A percentile compares a stretch with the other conserved stretches of the same genome.
Evolutionary conservation across 768 basidiomycete genomes (phyloP).

Genomic region (Chalciporus sphaerocephalus): DNA sequence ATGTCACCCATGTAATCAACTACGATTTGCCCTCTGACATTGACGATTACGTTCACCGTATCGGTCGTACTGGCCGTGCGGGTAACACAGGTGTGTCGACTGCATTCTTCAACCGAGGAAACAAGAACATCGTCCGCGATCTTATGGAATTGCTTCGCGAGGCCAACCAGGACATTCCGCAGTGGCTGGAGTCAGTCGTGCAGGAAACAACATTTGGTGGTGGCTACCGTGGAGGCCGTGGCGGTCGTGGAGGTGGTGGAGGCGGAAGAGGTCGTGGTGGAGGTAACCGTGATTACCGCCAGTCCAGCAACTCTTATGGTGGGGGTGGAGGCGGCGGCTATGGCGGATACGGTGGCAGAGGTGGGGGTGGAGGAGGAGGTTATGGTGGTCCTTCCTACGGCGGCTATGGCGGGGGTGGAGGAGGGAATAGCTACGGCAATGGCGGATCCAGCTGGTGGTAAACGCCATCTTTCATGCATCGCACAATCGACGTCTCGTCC

Average conservation of each 20-base stretch:
- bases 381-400: slow-evolving; percentile 37
- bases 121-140: slow-evolving; percentile 88
- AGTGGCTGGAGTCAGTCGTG: slow-evolving; percentile 84
- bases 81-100: slow-evolving; percentile 96
- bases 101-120: slow-evolving; percentile 93
- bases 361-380: slow-evolving; percentile 46
- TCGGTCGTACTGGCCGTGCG: slow-evolving; percentile 97
- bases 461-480: slow-evolving; percentile 15
- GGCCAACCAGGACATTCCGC: slow-evolving; percentile 92
- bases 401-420: slow-evolving; percentile 26
- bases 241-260: slow-evolving; percentile 47
- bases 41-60: slow-evolving; percentile 98
- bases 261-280: slow-evolving; percentile 36
- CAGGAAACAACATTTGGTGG: slow-evolving; percentile 75
- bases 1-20: slow-evolving; percentile 98
- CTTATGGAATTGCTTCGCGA: slow-evolving; percentile 91
- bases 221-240: slow-evolving; percentile 52
- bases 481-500: slow-evolving; percentile 8
- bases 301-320: slow-evolving; percentile 24
- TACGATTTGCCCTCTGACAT: slow-evolving; percentile 98
- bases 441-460: slow-evolving; percentile 49
- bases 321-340: slow-evolving; percentile 35
- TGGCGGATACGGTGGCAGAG: slow-evolving; percentile 31
- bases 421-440: slow-evolving; percentile 25
- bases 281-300: slow-evolving; percentile 34